Percentiles rank a stretch among this genome's conserved stretches.
Evolutionary conservation across 2,329 filamentous ascomycete species (phyloP).

Genomic region (Sclerotiophoma versabilis): DNA sequence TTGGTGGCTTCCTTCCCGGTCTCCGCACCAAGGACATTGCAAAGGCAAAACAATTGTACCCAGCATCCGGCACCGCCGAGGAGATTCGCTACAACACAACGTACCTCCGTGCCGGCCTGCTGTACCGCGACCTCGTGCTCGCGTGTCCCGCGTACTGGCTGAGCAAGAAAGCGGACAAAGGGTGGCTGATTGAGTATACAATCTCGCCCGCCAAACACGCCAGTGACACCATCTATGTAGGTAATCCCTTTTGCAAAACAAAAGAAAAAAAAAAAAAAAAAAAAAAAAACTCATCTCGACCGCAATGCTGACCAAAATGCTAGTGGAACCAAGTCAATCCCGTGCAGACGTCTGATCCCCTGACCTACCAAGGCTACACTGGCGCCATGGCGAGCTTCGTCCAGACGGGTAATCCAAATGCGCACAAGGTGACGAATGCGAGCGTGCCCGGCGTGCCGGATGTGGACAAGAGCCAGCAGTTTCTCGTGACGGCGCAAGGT

Average conservation of each 20-base stretch:
- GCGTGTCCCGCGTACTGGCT: slow-evolving; percentile 68
- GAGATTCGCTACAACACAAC: slow-evolving; percentile 60
- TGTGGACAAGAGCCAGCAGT: slow-evolving; percentile 55
- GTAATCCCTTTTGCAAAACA: neutral
- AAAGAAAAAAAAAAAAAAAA: no score
- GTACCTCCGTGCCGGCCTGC: slow-evolving; percentile 61
- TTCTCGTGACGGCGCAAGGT: slow-evolving; percentile 57
- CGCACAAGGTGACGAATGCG: slow-evolving; percentile 60
- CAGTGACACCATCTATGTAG: slow-evolving; percentile 63
- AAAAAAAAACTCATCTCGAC: no score
- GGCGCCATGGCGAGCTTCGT: slow-evolving; percentile 69
- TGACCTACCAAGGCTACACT: slow-evolving; percentile 64
- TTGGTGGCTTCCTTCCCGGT: slow-evolving; percentile 61
- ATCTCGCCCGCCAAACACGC: slow-evolving; percentile 67
- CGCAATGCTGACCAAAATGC: slow-evolving; percentile 11
- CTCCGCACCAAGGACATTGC: slow-evolving; percentile 53
- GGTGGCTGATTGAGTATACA: slow-evolving; percentile 67
- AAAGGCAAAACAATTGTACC: slow-evolving; percentile 57
- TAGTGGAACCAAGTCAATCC: slow-evolving; percentile 64
- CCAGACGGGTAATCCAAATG: slow-evolving; percentile 65
- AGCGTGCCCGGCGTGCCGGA: slow-evolving; percentile 56
- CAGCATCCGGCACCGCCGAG: slow-evolving; percentile 56
- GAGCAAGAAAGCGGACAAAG: slow-evolving; percentile 53
- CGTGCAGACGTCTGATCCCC: slow-evolving; percentile 59
- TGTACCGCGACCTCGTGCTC: slow-evolving; percentile 66